These are phyloP conservation scores for Secale cereale DNA, from an alignment of 176 grass and related monocot species.

Conservation along the genomic window DNA sequence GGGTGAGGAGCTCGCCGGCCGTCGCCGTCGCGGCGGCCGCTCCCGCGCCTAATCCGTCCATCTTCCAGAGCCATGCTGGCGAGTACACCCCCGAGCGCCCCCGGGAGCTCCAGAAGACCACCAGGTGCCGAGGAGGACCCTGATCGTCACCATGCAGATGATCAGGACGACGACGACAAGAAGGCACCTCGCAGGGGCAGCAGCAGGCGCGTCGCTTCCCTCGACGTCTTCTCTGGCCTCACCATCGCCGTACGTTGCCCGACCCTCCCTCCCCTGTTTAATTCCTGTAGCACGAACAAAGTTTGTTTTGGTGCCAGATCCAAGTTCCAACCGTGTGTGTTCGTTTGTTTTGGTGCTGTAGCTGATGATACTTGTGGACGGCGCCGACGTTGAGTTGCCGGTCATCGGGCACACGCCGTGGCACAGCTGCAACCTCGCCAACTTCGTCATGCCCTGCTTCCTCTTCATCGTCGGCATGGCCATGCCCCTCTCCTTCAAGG, in stretches of 20 bases:
- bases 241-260: constrained; percentile 60
- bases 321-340: too few species aligned
- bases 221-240: constrained; percentile 91
- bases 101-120: constrained; percentile 92
- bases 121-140: constrained; percentile 76
- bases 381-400: constrained; percentile 79
- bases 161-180: background rate
- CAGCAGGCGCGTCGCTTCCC: constrained; percentile 54
- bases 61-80: constrained; percentile 74
- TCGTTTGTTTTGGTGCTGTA: constrained; percentile 8
- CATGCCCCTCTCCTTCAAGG: constrained; percentile 96
- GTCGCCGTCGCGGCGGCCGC: background rate
- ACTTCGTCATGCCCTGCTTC: constrained; percentile 96
- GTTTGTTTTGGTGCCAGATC: too few species aligned
- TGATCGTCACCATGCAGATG: background rate
- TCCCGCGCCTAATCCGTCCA: constrained; percentile 57
- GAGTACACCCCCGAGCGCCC: constrained; percentile 93
- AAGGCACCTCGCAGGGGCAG: constrained; percentile 32
- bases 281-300: too few species aligned
- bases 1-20: constrained; percentile 29
- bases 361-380: constrained; percentile 97
- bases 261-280: too few species aligned
- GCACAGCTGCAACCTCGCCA: constrained; percentile 89
- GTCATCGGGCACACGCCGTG: constrained; percentile 80
- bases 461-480: too few species aligned